Evolutionary conservation across 1,284 basidiomycete species (phyloP).

Genomic region (Malassezia yamatoensis): DNA sequence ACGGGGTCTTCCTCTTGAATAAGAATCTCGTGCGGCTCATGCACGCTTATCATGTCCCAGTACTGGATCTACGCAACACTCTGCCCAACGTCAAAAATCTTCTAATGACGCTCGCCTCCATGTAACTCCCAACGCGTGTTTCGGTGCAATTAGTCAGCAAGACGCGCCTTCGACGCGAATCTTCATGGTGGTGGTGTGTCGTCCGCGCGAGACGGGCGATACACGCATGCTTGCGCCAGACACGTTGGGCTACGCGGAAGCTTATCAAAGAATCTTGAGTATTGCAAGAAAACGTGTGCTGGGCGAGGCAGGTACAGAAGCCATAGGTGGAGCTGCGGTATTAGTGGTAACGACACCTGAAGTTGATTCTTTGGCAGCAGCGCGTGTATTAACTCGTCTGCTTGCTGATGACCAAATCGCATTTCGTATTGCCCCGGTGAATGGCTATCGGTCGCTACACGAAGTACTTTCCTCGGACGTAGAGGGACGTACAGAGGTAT

Average conservation of each 20-base stretch:
- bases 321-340: constrained; percentile 50
- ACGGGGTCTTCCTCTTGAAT: constrained; percentile 90
- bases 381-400: constrained; percentile 75
- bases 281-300: constrained; percentile 17
- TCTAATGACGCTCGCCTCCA: constrained; percentile 60
- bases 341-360: constrained; percentile 77
- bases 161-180: constrained; percentile 6
- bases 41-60: constrained; percentile 49
- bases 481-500: constrained; percentile 11
- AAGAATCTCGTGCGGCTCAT: constrained; percentile 72
- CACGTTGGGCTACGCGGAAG: constrained; percentile 29
- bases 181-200: constrained; percentile 20
- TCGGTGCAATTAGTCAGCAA: neutral
- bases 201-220: constrained; percentile 24
- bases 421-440: constrained; percentile 81
- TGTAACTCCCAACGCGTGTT: neutral
- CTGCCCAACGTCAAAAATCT: constrained; percentile 92
- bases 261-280: constrained; percentile 30
- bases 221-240: constrained; percentile 5
- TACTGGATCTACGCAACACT: constrained; percentile 88
- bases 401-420: constrained; percentile 88
- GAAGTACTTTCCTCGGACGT: constrained; percentile 20
- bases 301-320: constrained; percentile 7
- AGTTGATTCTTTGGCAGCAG: constrained; percentile 79
- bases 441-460: constrained; percentile 56